Evolutionary conservation across 2,329 filamentous ascomycete species (phyloP), one percentile per base, ranked within the genome.

Genomic region (Fusarium sp.): DNA sequence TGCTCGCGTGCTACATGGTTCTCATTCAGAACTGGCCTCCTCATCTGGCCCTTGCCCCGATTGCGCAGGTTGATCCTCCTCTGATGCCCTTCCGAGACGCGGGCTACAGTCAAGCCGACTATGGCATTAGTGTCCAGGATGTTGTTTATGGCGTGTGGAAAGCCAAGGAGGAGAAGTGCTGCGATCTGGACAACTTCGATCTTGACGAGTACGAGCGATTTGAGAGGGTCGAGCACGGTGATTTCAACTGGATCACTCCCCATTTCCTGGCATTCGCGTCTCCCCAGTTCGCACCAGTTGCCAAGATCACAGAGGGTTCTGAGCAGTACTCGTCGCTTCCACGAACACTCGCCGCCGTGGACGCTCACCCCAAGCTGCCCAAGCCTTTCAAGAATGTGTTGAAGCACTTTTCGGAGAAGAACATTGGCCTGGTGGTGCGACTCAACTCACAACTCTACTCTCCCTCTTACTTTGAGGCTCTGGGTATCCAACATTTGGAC

Each of bases 161-260:
- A 80, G 96, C 96, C 45, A 99, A 98, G 84, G 96, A 99, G 78
- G 93, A 98, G 81, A 91, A 92, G 48, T 91, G 97, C 75, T 97
- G 95, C 77, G 92, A 93, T 56, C 85, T 99, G 63, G 94, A 97
- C 78, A 94, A 96, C 78, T 99, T 99, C 78, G 95, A 95, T 75
- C 87, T 99, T 20, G 95, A 98, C 82, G 94, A 98, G 88, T 99
- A 99, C 79, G 96, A 99, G 82, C 92, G 89, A 78, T 99, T 89
- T 75, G 96, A 99, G 83, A 89, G 96, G 61, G 96, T 99, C 20
- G 96, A 99, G 79, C 94, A 98, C 85, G 96, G 96, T 68, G 96
- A 99, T 82, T 99, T 99, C 91, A 99, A 99, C 88, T 99, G 96
- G 96, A 88, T 99, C 62, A 97, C 95, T 7, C 95, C 95, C 10